Evolutionary conservation across 139 green algal species (phyloP), one percentile per base, ranked within the genome.

Genomic region (Haematococcus sp.): DNA sequence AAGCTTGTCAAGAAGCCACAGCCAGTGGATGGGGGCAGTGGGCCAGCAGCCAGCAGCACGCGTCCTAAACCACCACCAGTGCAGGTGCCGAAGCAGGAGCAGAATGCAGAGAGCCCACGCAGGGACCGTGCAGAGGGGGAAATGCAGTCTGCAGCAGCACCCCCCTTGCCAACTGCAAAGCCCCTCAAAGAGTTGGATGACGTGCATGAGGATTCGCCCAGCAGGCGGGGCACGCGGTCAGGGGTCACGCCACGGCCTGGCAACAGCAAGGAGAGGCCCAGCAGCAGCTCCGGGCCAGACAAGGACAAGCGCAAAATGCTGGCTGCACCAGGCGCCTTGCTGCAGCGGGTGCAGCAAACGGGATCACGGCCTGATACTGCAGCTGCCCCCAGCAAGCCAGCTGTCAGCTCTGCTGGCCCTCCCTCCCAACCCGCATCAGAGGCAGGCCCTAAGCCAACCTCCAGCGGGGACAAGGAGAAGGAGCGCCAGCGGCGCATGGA

Each of bases 1-100:
- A 73, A 78, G 64, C 27, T 88, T 5, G 25, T 61, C 2, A 80
- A 82, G 60, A 34, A 44, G 3, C 61, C 63, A 52, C 52, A 28
- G 61, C 61, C 58, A 17, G n/a, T 19, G 25, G n/a, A 49, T 49
- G 40, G 40, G 7, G 40, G 40, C 40, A 49, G 40, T 11, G 58
- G 20, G 52, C 19, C 5, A 15, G 40, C 40, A 49, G 40, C 40
- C 40, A 49, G 40, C 40, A 49, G 40, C 40, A 49, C 40, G 40
- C 40, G 40, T 7, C 40, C 40, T 7, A 65, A 65, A n/a, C 58
- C 58, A 17, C 19, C 52, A 27, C 58, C 54, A 20, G 54, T 28
- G 54, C 54, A 61, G 54, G 11, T 28, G n/a, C 58, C 58, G 9
- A 65, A 34, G 30, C 17, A 22, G 25, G 58, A 65, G 58, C 58